Evolutionary conservation across 352 stramenopile genomes (phyloP), one percentile per base, ranked within the genome.

Genomic region (Phytophthora aleatoria): DNA sequence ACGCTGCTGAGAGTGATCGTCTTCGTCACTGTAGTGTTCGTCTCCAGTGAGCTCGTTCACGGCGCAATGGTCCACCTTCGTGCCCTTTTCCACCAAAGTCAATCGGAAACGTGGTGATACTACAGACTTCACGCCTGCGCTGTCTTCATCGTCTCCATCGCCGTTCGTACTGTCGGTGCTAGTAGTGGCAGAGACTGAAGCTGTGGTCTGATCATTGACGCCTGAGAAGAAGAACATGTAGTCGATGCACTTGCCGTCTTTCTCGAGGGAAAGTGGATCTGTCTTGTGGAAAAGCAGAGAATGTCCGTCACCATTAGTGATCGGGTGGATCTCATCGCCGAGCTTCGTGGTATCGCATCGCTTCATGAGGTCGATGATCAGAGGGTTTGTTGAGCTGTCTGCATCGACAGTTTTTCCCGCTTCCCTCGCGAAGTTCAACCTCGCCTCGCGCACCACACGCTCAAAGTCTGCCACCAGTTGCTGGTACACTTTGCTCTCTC

Each of bases 221-320:
- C 69, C 68, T 0, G 83, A 75, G 42, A 82, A 79, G 66, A 89
- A 89, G 57, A 94, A 92, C 73, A 94, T 83, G 65, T 91, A 94
- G 74, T 94, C 86, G 57, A 94, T 94, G 64, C 86, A 94, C 56
- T 94, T 94, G 71, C 86, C 86, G 50, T 89, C 74, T 39, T 83
- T 85, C 9, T 89, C 66, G 1, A 50, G 69, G 1, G 70, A 78
- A 8, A 76, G 48, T 30, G 82, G 71, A 30, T 90, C 74, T 36
- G 39, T 69, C 30, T 50, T 66, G 57, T 92, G 86, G 10, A 79
- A 48, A 20, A 94, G 77, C 57, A 65, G 71, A 10, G 81, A 83
- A 61, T 94, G 86, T 16, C 86, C 86, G 50, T 94, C 80, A 43
- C 82, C 86, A 56, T 94, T 94, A 30, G 86, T 94, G 63, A 92